These are phyloP conservation scores for Hypomontagnella submonticulosa DNA, from an alignment of 495 filamentous ascomycete species.

Conservation along the genomic window DNA sequence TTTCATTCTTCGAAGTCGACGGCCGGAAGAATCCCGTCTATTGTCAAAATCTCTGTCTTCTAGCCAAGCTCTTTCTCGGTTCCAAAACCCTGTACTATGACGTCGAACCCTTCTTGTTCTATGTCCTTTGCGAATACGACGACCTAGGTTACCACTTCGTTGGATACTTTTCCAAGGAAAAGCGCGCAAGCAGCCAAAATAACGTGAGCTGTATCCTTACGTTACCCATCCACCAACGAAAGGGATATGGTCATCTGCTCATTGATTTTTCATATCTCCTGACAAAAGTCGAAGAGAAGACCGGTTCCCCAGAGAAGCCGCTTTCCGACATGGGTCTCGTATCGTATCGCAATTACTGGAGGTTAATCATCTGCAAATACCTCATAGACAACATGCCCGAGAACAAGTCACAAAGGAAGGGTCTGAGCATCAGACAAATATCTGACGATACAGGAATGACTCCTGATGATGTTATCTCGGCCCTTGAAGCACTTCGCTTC, in stretches of 20 bases:
- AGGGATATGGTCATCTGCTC: constrained; percentile 94
- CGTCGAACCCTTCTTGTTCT: constrained; percentile 97
- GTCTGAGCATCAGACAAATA: constrained; percentile 78
- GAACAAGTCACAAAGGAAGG: constrained; percentile 66
- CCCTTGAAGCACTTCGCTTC: constrained; percentile 86
- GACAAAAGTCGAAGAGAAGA: constrained; percentile 91
- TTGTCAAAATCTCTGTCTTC: constrained; percentile 95
- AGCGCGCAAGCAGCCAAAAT: constrained; percentile 92
- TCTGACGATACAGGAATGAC: constrained; percentile 95
- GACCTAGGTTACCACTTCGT: constrained; percentile 96
- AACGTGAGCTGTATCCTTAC: constrained; percentile 98
- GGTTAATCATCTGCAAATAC: constrained; percentile 81
- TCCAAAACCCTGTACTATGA: constrained; percentile 99
- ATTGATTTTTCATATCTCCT: constrained; percentile 99
- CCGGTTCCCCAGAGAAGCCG: constrained; percentile 95
- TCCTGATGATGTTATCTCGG: constrained; percentile 93
- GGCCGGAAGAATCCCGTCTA: constrained; percentile 97
- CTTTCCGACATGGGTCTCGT: constrained; percentile 97
- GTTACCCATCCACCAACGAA: constrained; percentile 93
- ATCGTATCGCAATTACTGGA: constrained; percentile 97
- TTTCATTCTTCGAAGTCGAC: constrained; percentile 97
- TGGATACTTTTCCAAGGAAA: constrained; percentile 99
- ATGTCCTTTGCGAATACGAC: constrained; percentile 96
- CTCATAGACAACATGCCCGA: constrained; percentile 63
- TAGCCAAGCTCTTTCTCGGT: constrained; percentile 95